phyloP scores from a whole-genome alignment of 345 rosid species.

The Dipteronia sinensis region DNA sequence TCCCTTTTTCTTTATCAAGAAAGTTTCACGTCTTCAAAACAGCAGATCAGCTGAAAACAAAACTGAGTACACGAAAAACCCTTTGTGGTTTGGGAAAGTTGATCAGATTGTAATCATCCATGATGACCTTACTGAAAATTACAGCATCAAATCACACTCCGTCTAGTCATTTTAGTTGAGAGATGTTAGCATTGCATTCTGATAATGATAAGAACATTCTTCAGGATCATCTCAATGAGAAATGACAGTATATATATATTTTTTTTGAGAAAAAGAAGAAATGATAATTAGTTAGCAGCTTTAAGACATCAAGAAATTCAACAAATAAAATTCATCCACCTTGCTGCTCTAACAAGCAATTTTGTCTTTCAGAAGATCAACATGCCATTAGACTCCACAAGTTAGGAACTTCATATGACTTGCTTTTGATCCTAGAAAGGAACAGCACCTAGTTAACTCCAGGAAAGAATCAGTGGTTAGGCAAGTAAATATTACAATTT shows the following conservation, averaged over 20 bases:
- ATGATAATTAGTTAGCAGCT: neutral
- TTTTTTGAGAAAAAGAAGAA: too few species aligned
- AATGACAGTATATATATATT: neutral
- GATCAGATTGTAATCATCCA: neutral
- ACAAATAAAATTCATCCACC: neutral
- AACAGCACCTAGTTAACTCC: neutral
- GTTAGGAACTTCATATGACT: neutral
- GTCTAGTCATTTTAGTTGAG: neutral
- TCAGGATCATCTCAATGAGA: neutral
- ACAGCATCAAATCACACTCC: neutral
- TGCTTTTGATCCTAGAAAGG: neutral
- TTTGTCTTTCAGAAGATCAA: neutral
- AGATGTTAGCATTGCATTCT: constrained; percentile 8
- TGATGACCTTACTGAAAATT: neutral
- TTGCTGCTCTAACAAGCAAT: neutral
- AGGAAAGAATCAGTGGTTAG: neutral
- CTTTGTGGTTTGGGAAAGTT: neutral
- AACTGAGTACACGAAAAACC: neutral
- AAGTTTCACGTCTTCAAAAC: neutral
- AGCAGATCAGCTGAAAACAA: neutral
- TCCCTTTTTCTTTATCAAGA: neutral
- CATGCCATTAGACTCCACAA: neutral
- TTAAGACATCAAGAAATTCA: neutral
- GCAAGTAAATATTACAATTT: neutral
- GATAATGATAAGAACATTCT: neutral